Conservation (phyloP, 2,329 filamentous ascomycete genomes). For the Fusarium sublunatum region DNA sequence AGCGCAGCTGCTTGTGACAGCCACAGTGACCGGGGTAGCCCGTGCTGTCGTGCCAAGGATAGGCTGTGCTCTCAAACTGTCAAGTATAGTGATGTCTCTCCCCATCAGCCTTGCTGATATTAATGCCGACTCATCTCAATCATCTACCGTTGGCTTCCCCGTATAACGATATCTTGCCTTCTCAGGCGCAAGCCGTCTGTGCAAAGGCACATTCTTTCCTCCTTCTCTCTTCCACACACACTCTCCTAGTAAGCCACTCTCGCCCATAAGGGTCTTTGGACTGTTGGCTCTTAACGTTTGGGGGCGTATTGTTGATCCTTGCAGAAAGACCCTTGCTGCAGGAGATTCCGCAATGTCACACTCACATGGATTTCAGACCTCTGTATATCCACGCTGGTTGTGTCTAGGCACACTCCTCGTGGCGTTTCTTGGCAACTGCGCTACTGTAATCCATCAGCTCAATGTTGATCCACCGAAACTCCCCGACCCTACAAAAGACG, state of each 20-base stretch:
- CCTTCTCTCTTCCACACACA: not conserved
- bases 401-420: conserved; percentile 2
- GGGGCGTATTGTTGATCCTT: conserved; percentile 15
- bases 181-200: conserved; percentile 9
- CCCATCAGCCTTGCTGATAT: conserved; percentile 7
- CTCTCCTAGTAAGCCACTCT: conserved; percentile 4
- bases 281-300: conserved; percentile 15
- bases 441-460: conserved; percentile 12
- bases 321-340: conserved; percentile 30
- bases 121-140: not conserved
- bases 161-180: conserved; percentile 2
- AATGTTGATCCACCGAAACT: conserved; percentile 3
- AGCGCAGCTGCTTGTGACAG: conserved; percentile 4
- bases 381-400: conserved; percentile 15
- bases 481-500: not conserved
- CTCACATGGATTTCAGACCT: conserved; percentile 16
- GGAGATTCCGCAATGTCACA: conserved; percentile 28
- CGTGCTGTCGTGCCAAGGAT: not conserved
- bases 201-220: not conserved
- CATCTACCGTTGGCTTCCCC: not conserved
- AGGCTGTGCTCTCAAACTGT: not conserved
- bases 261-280: conserved; percentile 11
- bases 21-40: not conserved
- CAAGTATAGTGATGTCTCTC: not conserved
- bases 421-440: conserved; percentile 32